Evolutionary conservation across 441 rosid species (phyloP).

Genomic region (Daphne laureola): DNA sequence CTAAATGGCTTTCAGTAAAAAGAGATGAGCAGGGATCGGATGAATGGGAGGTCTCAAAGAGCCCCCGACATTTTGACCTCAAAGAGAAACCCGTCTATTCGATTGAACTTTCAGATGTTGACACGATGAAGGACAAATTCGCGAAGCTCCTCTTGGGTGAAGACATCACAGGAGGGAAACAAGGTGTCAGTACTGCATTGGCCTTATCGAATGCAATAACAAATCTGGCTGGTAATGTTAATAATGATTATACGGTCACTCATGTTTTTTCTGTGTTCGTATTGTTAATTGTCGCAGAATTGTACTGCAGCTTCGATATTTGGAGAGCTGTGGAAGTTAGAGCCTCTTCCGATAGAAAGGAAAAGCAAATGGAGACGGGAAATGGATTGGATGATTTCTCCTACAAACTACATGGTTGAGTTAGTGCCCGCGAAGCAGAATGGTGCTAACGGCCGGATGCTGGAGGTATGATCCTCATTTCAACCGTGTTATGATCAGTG

Average conservation of each 20-base stretch:
- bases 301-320: conserved; percentile 63
- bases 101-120: conserved; percentile 50
- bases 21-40: conserved; percentile 43
- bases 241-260: not conserved
- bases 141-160: conserved; percentile 76
- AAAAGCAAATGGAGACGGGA: conserved; percentile 80
- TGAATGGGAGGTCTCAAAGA: conserved; percentile 50
- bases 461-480: conserved; percentile 60
- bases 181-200: conserved; percentile 66
- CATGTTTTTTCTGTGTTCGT: conserved; percentile 1
- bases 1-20: conserved; percentile 62
- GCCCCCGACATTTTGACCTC: conserved; percentile 45
- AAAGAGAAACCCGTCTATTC: conserved; percentile 48
- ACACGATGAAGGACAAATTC: conserved; percentile 81
- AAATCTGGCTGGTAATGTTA: conserved; percentile 91
- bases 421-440: conserved; percentile 89
- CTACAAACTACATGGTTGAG: conserved; percentile 91
- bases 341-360: conserved; percentile 76
- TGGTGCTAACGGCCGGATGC: conserved; percentile 60
- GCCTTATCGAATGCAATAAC: conserved; percentile 87
- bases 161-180: conserved; percentile 76
- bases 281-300: conserved; percentile 11
- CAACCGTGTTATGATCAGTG: conserved; percentile 5
- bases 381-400: conserved; percentile 96
- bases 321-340: conserved; percentile 94